Conservation (phyloP, 192 early-diverging fungal genomes). For the Coemansia sp. region DNA sequence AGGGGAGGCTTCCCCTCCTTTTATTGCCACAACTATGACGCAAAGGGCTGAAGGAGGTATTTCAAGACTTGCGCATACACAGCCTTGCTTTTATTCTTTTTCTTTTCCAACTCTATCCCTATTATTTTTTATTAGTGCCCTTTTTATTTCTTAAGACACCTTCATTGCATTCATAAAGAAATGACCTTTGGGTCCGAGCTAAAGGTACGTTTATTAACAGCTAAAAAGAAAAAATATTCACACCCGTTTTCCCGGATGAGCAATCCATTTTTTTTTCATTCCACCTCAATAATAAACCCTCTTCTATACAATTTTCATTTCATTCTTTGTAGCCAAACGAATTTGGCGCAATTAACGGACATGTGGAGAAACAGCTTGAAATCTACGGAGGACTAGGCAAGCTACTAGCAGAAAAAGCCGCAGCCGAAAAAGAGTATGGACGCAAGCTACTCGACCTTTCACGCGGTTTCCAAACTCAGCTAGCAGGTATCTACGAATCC, state of each 20-base stretch:
- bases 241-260: not conserved
- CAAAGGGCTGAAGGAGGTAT: too few species aligned
- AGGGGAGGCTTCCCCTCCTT: too few species aligned
- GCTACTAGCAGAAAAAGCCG: conserved; percentile 45
- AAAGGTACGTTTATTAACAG: conserved; percentile 24
- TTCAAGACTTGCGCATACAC: not conserved
- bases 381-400: conserved; percentile 30
- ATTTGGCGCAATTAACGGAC: conserved; percentile 50
- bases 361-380: conserved; percentile 47
- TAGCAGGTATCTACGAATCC: conserved; percentile 14
- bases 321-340: conserved; percentile 39
- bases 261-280: not conserved
- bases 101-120: not conserved
- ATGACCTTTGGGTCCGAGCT: conserved; percentile 56
- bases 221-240: not conserved
- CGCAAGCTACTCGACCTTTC: conserved; percentile 38
- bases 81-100: not conserved
- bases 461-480: conserved; percentile 37
- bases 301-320: not conserved
- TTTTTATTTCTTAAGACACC: not conserved
- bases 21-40: too few species aligned
- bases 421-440: conserved; percentile 46
- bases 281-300: not conserved
- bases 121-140: not conserved
- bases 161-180: not conserved